Base-by-base conservation (phyloP, 805 yeast species). In the Wickerhamiella bombiphila region DNA sequence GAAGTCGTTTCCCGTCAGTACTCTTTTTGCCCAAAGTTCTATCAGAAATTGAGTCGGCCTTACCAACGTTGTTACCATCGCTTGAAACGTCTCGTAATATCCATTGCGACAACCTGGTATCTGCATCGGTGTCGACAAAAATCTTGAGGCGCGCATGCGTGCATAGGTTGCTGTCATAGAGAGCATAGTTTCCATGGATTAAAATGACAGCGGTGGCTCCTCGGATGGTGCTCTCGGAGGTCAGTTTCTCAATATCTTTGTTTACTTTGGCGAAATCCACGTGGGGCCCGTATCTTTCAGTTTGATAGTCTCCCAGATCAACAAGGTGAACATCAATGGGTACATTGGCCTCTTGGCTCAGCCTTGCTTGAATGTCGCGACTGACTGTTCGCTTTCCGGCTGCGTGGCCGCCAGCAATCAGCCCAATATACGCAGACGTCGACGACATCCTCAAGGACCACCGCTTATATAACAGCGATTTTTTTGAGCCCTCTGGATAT, bases 111-210 rank as follows among this genome's bases (percentile, higher is more conserved):
- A 86, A 60, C 38, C 95, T 60, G 4, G 79, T 73, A 55, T 86
- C 97, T 1, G 88, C 74, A 56, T 86, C 96, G 43, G 83, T 70
- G 46, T 81, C 91, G 13, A 86, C 65, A 48, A 77, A 86, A 2
- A 86, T 72, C 51, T 73, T 77, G 45, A 85, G 62, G 1, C 72
- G 64, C 0, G 86, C 75, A 50, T 68, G 43, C 8, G 61, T 60
- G 25, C 80, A 58, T 8, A 86, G 55, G 15, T 61, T 61, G 32
- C 60, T 58, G 53, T 81, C 76, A 51, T 72, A 79, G 18, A 86
- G 62, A 0, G 94, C 88, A 52, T 86, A 86, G 15, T 78, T 60
- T 2, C 97, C 96, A 46, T 76, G 76, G 1, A 83, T 67, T 5
- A 85, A 55, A 9, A 68, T 54, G 14, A 72, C 49, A 3, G 21